Percentiles rank a stretch among this genome's conserved stretches.
These are phyloP conservation scores for Phytophthora pistaciae DNA, from an alignment of 352 stramenopile species.

Conservation along the genomic window DNA sequence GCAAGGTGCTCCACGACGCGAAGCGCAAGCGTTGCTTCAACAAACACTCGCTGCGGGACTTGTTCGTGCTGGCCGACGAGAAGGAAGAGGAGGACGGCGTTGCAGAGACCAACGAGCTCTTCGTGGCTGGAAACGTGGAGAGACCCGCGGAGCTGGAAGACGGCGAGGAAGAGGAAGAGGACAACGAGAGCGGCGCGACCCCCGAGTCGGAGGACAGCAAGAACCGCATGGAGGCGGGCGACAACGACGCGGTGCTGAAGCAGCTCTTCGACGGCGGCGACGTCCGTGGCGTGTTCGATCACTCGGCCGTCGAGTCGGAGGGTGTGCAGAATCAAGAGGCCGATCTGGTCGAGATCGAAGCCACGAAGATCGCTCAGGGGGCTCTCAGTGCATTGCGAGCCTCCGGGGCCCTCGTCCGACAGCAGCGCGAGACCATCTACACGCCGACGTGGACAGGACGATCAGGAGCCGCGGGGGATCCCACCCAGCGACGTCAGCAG, in stretches of 20 bases:
- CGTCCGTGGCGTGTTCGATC: slow-evolving; percentile 96
- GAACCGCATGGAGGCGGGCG: slow-evolving; percentile 29
- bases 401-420: slow-evolving; percentile 77
- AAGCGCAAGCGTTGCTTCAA: slow-evolving; percentile 98
- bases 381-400: slow-evolving; percentile 83
- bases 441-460: slow-evolving; percentile 85
- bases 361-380: slow-evolving; percentile 89
- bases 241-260: slow-evolving; percentile 92
- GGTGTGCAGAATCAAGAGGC: slow-evolving; percentile 90
- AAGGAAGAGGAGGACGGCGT: slow-evolving; percentile 63
- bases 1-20: slow-evolving; percentile 96
- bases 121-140: slow-evolving; percentile 87
- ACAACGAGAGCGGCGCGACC: slow-evolving; percentile 20
- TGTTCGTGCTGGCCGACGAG: slow-evolving; percentile 93
- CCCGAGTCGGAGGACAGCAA: slow-evolving; percentile 6
- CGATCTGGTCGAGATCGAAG: slow-evolving; percentile 93
- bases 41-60: slow-evolving; percentile 95
- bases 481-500: slow-evolving; percentile 51
- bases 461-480: slow-evolving; percentile 74
- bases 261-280: slow-evolving; percentile 91
- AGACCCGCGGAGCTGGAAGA: slow-evolving; percentile 59
- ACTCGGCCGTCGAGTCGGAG: slow-evolving; percentile 93
- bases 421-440: slow-evolving; percentile 71
- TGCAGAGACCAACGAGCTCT: slow-evolving; percentile 94
- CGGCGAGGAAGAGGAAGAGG: slow-evolving; percentile 35